phyloP scores from a whole-genome alignment of 2,329 filamentous ascomycete genomes.

The Pseudocercospora ulei region DNA sequence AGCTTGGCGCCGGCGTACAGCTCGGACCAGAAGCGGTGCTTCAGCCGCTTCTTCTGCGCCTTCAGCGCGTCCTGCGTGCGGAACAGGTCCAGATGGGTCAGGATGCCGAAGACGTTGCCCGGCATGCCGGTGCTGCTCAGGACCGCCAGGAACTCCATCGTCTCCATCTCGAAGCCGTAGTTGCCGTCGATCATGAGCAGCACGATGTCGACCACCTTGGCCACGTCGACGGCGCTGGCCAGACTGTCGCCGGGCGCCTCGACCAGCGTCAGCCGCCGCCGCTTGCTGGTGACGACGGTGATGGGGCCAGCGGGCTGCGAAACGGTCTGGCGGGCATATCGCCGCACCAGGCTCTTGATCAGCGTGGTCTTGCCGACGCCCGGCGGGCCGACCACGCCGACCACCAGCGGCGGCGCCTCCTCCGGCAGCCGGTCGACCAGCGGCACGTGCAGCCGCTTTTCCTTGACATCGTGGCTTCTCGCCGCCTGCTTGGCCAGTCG shows the following conservation, averaged over 20 bases:
- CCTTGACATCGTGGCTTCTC: constrained; percentile 71
- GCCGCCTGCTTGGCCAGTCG: constrained; percentile 66
- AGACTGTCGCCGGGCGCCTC: constrained; percentile 92
- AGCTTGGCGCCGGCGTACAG: constrained; percentile 93
- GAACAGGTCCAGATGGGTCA: constrained; percentile 94
- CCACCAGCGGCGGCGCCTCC: constrained; percentile 85
- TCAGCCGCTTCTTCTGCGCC: constrained; percentile 89
- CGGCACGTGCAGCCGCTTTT: constrained; percentile 91
- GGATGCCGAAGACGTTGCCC: constrained; percentile 92
- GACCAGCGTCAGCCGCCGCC: constrained; percentile 85
- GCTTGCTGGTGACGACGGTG: constrained; percentile 93
- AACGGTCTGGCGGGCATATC: constrained; percentile 92
- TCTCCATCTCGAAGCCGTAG: constrained; percentile 99
- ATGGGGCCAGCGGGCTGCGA: constrained; percentile 83
- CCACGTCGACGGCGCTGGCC: constrained; percentile 91
- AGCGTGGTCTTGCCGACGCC: constrained; percentile 92
- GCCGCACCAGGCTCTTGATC: constrained; percentile 82
- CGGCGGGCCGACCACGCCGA: constrained; percentile 87
- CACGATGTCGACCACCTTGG: constrained; percentile 95
- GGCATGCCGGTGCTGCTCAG: constrained; percentile 94
- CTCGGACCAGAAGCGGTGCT: constrained; percentile 93
- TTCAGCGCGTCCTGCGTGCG: constrained; percentile 84
- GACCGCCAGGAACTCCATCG: constrained; percentile 97
- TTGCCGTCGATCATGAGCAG: constrained; percentile 98
- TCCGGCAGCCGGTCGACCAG: constrained; percentile 92